phyloP scores from a whole-genome alignment of 768 basidiomycete genomes.

The Mycena epipterygia region DNA sequence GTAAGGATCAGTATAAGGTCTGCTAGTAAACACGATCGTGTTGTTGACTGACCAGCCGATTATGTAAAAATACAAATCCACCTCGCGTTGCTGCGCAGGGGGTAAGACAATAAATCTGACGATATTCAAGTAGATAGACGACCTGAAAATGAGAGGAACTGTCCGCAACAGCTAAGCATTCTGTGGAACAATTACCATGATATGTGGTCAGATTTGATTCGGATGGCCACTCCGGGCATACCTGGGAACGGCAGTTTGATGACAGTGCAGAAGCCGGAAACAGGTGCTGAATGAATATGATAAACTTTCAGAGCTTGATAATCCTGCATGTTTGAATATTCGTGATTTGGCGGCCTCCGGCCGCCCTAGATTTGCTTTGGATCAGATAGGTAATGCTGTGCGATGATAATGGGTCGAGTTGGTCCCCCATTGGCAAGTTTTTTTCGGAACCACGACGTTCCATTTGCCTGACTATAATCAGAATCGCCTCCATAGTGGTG shows the following conservation, averaged over 20 bases:
- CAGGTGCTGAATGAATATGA: background rate
- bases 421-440: no score
- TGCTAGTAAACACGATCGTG: conserved; percentile 6
- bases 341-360: background rate
- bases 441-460: no score
- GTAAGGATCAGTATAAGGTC: conserved; percentile 8
- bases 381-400: background rate
- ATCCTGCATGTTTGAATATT: background rate
- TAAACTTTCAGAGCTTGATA: background rate
- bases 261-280: background rate
- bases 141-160: conserved; percentile 1
- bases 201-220: background rate
- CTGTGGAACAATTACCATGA: background rate
- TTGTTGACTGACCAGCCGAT: background rate
- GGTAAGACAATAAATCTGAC: conserved; percentile 5
- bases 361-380: background rate
- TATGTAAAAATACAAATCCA: conserved; percentile 1
- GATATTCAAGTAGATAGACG: conserved; percentile 10
- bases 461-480: no score
- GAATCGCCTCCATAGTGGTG: no score
- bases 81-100: conserved; percentile 11
- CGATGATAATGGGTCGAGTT: background rate
- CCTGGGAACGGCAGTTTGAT: background rate
- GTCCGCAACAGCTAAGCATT: background rate
- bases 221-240: background rate